Base-by-base conservation (phyloP, 2,329 filamentous ascomycete genomes). In the Hypoxylon sp. region DNA sequence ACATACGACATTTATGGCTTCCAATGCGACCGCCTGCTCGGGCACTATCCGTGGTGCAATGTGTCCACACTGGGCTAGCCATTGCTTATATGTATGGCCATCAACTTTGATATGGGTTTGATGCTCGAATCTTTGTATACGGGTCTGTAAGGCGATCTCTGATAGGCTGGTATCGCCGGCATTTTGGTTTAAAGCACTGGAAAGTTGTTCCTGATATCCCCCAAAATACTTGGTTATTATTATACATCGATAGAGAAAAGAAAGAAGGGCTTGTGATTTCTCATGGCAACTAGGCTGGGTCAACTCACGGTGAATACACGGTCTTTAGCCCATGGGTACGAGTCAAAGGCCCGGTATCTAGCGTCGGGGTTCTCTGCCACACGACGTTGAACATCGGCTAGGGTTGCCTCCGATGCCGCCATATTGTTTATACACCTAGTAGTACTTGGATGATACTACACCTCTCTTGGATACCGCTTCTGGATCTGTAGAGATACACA, bases 251-350 rank as follows among this genome's bases (percentile, higher is more conserved):
- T 20, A 41, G 17, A 6, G 8, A 34, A 15, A 15, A 11, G 11
- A 15, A 34, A 6, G 34, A 37, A 30, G 10, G 13, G 22, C 8
- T 52, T 8, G 24, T 54, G 7, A 37, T 20, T 30, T 34, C 17
- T 37, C 17, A 22, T 26, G 41, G 6, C 52, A 8, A 39, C 5
- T 32, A 37, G 32, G 37, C 37, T 41, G 17, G 37, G 37, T 15
- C n/a, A 19, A 65, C 73, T 70, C 53, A 74, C 73, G 43, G 60
- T 64, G 57, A 75, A 75, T 6, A 64, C n/a, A n/a, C 70, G 68
- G 56, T 75, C 73, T 51, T 70, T 70, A 34, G 68, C 62, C 73
- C 73, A 75, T 8, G 73, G 73, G 61, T 74, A 75, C 32, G 72
- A 70, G 56, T 75, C 69, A 49, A 75, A 75, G 17, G 73, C 73